phyloP scores from a whole-genome alignment of 495 filamentous ascomycete species.

The Sphaerosporella brunnea region DNA sequence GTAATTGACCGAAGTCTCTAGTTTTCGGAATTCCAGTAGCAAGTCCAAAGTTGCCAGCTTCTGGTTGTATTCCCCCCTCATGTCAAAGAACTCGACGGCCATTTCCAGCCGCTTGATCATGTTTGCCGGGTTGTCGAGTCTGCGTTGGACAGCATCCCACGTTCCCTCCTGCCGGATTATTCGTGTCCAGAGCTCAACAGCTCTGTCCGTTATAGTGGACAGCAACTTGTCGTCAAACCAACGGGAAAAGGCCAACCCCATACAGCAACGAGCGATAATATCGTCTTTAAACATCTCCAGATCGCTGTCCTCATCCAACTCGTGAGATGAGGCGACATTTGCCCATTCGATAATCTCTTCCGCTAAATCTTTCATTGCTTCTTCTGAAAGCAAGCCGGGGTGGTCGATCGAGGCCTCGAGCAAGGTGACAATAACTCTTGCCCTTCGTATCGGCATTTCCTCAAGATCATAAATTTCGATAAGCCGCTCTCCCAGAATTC shows the following conservation, averaged over 20 bases:
- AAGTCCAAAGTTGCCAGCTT: conserved; percentile 34
- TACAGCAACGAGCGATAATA: conserved; percentile 18
- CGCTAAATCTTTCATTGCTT: conserved; percentile 14
- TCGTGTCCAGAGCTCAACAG: conserved; percentile 22
- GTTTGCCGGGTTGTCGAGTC: conserved; percentile 16
- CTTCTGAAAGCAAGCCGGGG: conserved; percentile 14
- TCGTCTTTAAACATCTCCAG: conserved; percentile 17
- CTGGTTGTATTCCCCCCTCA: conserved; percentile 42
- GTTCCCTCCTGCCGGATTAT: conserved; percentile 25
- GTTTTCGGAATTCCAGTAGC: conserved; percentile 34
- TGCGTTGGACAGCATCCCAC: conserved; percentile 18
- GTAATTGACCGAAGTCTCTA: conserved; percentile 34
- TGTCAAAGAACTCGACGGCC: conserved; percentile 58
- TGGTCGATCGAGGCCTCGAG: conserved; percentile 17
- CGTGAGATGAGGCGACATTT: neutral
- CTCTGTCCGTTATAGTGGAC: conserved; percentile 10
- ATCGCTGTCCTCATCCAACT: conserved; percentile 11
- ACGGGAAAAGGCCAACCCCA: conserved; percentile 17
- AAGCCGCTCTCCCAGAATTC: conserved; percentile 19
- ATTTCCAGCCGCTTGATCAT: conserved; percentile 32
- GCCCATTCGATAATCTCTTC: conserved; percentile 18
- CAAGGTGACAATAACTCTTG: conserved; percentile 23
- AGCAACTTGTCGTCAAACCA: conserved; percentile 12
- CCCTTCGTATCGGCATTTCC: conserved; percentile 20
- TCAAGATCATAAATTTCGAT: conserved; percentile 21